A percentile compares a stretch with the other conserved stretches of the same genome.
Conservation (phyloP, 2,329 filamentous ascomycete species). For the Lachnellula hyalina region DNA sequence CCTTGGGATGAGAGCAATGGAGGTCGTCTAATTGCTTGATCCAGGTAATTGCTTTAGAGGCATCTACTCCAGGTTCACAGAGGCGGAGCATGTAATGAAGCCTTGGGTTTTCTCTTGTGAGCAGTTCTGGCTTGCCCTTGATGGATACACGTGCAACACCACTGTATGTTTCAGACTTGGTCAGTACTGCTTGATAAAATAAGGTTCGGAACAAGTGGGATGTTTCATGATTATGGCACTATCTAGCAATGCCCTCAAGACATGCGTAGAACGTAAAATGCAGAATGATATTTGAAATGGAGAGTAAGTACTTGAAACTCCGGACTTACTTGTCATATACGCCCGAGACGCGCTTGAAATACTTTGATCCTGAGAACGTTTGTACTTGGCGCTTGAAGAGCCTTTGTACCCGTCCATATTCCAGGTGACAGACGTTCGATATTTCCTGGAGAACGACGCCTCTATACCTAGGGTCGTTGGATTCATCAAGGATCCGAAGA, state of each 20-base stretch:
- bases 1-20: slow-evolving; percentile 30
- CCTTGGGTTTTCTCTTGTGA: slow-evolving; percentile 36
- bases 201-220: too few relatives aligned
- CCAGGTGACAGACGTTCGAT: slow-evolving; percentile 40
- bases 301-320: too few relatives aligned
- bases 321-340: slow-evolving; percentile 28
- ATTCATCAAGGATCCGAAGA: slow-evolving; percentile 31
- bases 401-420: slow-evolving; percentile 36
- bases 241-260: too few relatives aligned
- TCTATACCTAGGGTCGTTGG: slow-evolving; percentile 29
- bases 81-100: slow-evolving; percentile 42
- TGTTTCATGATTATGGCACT: too few relatives aligned
- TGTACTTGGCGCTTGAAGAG: slow-evolving; percentile 39
- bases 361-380: slow-evolving; percentile 32
- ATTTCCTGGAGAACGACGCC: slow-evolving; percentile 41
- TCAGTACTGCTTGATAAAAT: too few relatives aligned
- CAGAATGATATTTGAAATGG: too few relatives aligned
- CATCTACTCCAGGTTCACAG: slow-evolving; percentile 35
- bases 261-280: too few relatives aligned
- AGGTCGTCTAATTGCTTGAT: slow-evolving; percentile 38
- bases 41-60: slow-evolving; percentile 35
- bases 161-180: too few relatives aligned
- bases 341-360: slow-evolving; percentile 38
- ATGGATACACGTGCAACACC: slow-evolving; percentile 33
- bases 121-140: slow-evolving; percentile 37